These are phyloP conservation scores for Mortierella sp. DNA, from an alignment of 371 early-diverging fungal species.

Conservation along the genomic window DNA sequence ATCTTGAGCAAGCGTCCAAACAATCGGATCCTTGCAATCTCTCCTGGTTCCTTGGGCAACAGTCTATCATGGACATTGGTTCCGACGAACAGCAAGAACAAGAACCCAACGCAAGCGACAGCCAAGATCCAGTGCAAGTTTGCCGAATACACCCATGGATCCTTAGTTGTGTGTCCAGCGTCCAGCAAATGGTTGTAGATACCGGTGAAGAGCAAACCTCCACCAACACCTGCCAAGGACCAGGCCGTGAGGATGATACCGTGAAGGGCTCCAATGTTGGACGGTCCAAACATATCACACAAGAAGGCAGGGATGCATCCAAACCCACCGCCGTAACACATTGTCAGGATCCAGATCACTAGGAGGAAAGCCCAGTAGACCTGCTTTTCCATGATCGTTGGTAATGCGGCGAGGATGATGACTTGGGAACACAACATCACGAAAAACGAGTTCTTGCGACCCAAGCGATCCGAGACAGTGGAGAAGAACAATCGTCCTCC, in stretches of 20 bases:
- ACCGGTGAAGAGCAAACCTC: slow-evolving; percentile 70
- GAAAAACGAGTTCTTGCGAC: slow-evolving; percentile 70
- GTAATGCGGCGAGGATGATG: slow-evolving; percentile 59
- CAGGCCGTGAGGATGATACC: slow-evolving; percentile 70
- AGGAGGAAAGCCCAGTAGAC: slow-evolving; percentile 63
- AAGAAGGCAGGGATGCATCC: slow-evolving; percentile 78
- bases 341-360: slow-evolving; percentile 59
- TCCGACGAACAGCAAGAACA: slow-evolving; percentile 42
- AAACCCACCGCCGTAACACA: slow-evolving; percentile 71
- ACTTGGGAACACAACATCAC: slow-evolving; percentile 60
- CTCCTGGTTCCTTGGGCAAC: slow-evolving; percentile 43
- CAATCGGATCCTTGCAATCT: slow-evolving; percentile 36
- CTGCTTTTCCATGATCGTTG: slow-evolving; percentile 57
- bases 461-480: slow-evolving; percentile 62
- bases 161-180: slow-evolving; percentile 32
- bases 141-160: slow-evolving; percentile 31
- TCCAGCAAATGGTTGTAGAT: slow-evolving; percentile 57
- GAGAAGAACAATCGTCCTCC: slow-evolving; percentile 66
- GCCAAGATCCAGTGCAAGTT: slow-evolving; percentile 55
- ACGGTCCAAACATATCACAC: slow-evolving; percentile 75
- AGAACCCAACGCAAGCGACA: slow-evolving; percentile 40
- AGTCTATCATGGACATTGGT: slow-evolving; percentile 45
- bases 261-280: slow-evolving; percentile 72
- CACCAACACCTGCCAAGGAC: slow-evolving; percentile 70
- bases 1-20: slow-evolving; percentile 35